phyloP scores from a whole-genome alignment of 1,284 basidiomycete genomes.

The Peniophora sp. region DNA sequence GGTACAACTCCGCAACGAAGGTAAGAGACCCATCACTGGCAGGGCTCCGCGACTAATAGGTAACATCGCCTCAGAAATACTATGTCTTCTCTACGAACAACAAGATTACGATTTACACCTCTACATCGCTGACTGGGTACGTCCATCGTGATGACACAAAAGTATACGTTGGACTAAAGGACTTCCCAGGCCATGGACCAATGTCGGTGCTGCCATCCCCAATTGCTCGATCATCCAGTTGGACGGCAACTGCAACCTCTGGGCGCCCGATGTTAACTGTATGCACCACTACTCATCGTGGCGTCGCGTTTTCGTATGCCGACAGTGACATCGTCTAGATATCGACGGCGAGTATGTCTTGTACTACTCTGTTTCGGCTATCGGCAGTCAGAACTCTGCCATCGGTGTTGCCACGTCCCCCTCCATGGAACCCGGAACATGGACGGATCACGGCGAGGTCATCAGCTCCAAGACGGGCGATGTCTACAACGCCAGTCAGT shows the following conservation, averaged over 20 bases:
- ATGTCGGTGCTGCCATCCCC: slow-evolving; percentile 12
- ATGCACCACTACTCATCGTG: too few relatives aligned
- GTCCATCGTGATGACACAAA: background rate
- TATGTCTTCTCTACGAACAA: slow-evolving; percentile 15
- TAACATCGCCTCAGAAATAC: slow-evolving; percentile 10
- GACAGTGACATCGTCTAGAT: background rate
- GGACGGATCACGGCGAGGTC: slow-evolving; percentile 26
- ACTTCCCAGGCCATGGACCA: slow-evolving; percentile 11
- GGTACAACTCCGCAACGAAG: background rate
- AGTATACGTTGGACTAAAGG: background rate
- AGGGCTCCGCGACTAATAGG: too few relatives aligned
- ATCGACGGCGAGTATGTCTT: slow-evolving; percentile 17
- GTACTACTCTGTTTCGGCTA: slow-evolving; percentile 25
- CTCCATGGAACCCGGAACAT: slow-evolving; percentile 26
- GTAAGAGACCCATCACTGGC: too few relatives aligned
- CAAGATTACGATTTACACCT: slow-evolving; percentile 13
- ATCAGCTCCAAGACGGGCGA: slow-evolving; percentile 20
- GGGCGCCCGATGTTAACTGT: slow-evolving; percentile 15
- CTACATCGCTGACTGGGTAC: slow-evolving; percentile 14
- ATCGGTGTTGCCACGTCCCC: slow-evolving; percentile 26
- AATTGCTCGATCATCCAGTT: slow-evolving; percentile 11
- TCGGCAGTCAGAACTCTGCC: slow-evolving; percentile 25
- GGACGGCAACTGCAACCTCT: slow-evolving; percentile 13
- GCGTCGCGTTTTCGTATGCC: too few relatives aligned
- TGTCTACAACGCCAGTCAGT: slow-evolving; percentile 21